Base-by-base conservation (phyloP, 129 eudicot species). In the Oenanthe sinensis region DNA sequence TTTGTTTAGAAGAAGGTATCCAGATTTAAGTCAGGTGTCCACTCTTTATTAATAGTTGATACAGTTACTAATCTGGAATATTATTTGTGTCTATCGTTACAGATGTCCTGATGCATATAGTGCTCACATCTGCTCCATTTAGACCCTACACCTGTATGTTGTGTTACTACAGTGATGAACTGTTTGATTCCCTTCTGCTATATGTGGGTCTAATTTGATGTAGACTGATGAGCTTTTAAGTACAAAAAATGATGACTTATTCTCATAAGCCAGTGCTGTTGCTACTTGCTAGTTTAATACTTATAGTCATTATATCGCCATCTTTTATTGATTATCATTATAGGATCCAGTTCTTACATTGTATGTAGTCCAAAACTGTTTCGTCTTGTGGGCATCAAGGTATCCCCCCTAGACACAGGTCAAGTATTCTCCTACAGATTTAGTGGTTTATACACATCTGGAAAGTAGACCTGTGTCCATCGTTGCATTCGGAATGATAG, bases 21-120 rank as follows among this genome's bases (percentile, higher is more conserved):
- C 91, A 79, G 85, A 85, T 88, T 76, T 80, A 78, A 85, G 91
- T 88, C 89, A 78, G 83, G 89, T 85, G 80, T 88, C 85, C n/a
- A 49, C 74, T 74, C 55, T 50, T 26, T 5, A 39, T 49, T n/a
- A 52, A 72, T 85, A 80, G 84, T 85, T 83, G 88, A 79, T 87
- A 54, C 85, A 75, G 87, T 87, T 87, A 87, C 87, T 67, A 77
- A 86, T 85, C 82, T 87, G 91, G 89, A 48, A 87, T 76, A 87
- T 63, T 44, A 70, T 45, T 6, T 4, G 82, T 70, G 77, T 71
- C 85, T 83, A 83, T 87, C 88, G 87, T 87, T 87, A 87, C 87
- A 85, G 88, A n/a, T 85, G 79, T 79, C 82, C 9, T 43, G 67
- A 75, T 83, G 65, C 68, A 54, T 50, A 5, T 79, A 7, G 17